Evolutionary conservation across 352 stramenopile species (phyloP), one percentile per base, ranked within the genome.

Genomic region (Globisporangium middletonii): DNA sequence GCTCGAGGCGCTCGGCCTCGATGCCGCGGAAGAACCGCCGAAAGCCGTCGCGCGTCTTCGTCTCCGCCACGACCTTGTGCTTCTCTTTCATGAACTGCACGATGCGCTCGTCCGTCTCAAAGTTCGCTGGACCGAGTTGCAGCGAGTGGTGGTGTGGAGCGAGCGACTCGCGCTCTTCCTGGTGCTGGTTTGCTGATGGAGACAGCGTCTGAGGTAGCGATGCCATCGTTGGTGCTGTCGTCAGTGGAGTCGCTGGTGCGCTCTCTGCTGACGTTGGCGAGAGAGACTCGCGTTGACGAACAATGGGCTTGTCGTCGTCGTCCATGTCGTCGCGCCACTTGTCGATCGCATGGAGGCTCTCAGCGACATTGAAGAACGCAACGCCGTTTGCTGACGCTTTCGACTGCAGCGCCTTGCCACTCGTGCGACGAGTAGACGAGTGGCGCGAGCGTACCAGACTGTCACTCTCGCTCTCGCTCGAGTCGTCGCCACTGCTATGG

Each of bases 21-120:
- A 92, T 88, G 46, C 79, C 79, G 23, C 62, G 59, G 50, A 92
- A 89, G 60, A 75, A 92, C 4, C 67, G 55, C 15, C 82, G 77
- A 46, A 92, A 92, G 8, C 79, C 77, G 12, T 92, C 79, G 26
- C 79, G 79, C 0, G 77, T 89, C 71, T 92, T 92, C 56, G 74
- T 81, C 41, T 86, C 75, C 0, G 57, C 51, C 1, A 77, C 64
- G 33, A 41, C 50, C 19, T 56, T 57, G 60, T 79, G 67, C 50
- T 82, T 85, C 27, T 73, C 69, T 57, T 66, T 77, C 57, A 92
- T 65, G 45, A 71, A 64, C 51, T 78, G 67, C 16, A 88, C 61
- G 27, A 84, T 67, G n/a, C 70, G 63, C 35, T 73, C 67, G 57
- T 86, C 77, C 15, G 59, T 70, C 27, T 72, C 64, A 28, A 65